phyloP scores from a whole-genome alignment of 495 filamentous ascomycete genomes.

The Xanthoparmelia taractica region DNA sequence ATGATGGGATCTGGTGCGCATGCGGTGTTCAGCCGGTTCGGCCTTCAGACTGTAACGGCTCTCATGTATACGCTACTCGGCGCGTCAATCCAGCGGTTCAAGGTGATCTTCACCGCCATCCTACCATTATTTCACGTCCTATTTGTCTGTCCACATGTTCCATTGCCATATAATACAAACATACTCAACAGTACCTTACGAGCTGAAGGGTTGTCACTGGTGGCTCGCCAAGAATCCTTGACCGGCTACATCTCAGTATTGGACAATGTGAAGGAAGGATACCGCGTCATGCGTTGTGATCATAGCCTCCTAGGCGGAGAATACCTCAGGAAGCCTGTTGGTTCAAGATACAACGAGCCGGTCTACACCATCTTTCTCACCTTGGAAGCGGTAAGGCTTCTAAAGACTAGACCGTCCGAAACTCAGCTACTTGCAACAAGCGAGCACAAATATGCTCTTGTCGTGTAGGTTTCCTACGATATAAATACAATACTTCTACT shows the following conservation, averaged over 20 bases:
- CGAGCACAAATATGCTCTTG: constrained; percentile 65
- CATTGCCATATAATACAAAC: constrained; percentile 40
- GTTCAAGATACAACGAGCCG: constrained; percentile 57
- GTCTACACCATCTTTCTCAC: constrained; percentile 90
- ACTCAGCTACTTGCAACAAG: constrained; percentile 38
- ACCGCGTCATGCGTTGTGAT: constrained; percentile 82
- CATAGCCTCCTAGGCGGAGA: constrained; percentile 93
- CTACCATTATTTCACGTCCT: constrained; percentile 61
- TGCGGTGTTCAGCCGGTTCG: constrained; percentile 58
- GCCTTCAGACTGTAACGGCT: constrained; percentile 59
- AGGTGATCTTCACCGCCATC: constrained; percentile 4
- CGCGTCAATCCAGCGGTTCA: constrained; percentile 27
- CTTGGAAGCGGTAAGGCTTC: constrained; percentile 80
- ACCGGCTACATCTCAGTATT: constrained; percentile 92
- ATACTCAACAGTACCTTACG: constrained; percentile 57
- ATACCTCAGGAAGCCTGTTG: constrained; percentile 54
- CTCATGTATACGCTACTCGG: constrained; percentile 48
- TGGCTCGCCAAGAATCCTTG: constrained; percentile 72
- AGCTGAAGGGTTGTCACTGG: constrained; percentile 44
- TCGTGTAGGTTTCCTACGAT: constrained; percentile 50
- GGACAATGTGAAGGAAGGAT: constrained; percentile 60
- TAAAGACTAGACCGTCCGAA: constrained; percentile 44
- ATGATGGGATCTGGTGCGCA: constrained; percentile 38
- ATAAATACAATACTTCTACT: constrained; percentile 15
- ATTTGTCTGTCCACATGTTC: constrained; percentile 63